These are phyloP conservation scores for Cryptococcus sp. DNA, from an alignment of 1,284 basidiomycete genomes.

Conservation along the genomic window DNA sequence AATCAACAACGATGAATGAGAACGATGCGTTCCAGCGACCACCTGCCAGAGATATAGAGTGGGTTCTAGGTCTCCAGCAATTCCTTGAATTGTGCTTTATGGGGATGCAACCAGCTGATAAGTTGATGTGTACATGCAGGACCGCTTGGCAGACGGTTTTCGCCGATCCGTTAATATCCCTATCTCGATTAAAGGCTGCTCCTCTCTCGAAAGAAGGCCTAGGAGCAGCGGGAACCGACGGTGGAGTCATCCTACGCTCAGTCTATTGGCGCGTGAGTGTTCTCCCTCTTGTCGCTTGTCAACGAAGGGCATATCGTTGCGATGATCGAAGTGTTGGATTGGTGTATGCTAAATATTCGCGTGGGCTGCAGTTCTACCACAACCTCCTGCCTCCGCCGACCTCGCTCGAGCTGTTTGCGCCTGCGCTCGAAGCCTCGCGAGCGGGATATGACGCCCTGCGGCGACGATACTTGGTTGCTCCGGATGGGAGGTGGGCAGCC, in stretches of 20 bases:
- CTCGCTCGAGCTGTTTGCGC: conserved; percentile 39
- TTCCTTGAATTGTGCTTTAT: neutral
- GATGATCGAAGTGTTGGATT: too few species aligned
- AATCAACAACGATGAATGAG: neutral
- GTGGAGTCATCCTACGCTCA: conserved; percentile 46
- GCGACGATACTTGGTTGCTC: conserved; percentile 52
- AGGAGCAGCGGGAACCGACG: conserved; percentile 35
- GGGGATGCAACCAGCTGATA: too few species aligned
- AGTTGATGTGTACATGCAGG: conserved; percentile 17
- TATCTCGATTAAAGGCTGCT: conserved; percentile 35
- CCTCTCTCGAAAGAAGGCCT: conserved; percentile 38
- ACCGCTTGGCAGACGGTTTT: conserved; percentile 43
- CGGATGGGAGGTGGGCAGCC: conserved; percentile 55
- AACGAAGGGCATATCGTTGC: neutral
- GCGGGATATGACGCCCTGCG: conserved; percentile 48
- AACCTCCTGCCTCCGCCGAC: conserved; percentile 49
- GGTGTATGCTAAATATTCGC: neutral
- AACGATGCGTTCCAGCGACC: neutral
- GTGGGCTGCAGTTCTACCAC: conserved; percentile 47
- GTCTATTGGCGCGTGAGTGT: conserved; percentile 54
- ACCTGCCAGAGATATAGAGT: neutral
- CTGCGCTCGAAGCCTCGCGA: conserved; percentile 31
- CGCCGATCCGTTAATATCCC: conserved; percentile 49
- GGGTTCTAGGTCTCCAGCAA: neutral
- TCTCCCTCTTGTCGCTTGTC: neutral